phyloP scores from a whole-genome alignment of 257 asterid genomes.

The Solanum microdontum region DNA sequence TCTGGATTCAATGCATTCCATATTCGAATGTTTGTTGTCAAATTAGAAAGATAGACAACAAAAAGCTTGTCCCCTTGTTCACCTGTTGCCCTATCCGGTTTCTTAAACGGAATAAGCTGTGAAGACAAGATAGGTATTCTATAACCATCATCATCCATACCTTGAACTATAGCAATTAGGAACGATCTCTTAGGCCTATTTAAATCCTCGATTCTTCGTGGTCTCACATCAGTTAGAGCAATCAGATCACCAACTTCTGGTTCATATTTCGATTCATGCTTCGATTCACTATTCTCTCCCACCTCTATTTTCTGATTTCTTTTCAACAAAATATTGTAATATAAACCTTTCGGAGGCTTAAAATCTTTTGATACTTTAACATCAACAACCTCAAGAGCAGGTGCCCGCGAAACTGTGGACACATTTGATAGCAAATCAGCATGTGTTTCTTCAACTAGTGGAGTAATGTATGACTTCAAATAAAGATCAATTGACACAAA shows the following conservation, averaged over 20 bases:
- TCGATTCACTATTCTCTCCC: background rate
- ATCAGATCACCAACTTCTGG: conserved; percentile 29
- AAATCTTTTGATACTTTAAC: background rate
- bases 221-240: conserved; percentile 26
- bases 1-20: conserved; percentile 33
- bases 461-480: conserved; percentile 20
- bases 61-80: conserved; percentile 4
- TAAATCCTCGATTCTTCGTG: conserved; percentile 26
- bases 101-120: background rate
- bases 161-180: conserved; percentile 20
- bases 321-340: conserved; percentile 7
- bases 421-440: conserved; percentile 39
- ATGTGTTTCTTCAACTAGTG: conserved; percentile 41
- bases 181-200: conserved; percentile 15
- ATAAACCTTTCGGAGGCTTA: background rate
- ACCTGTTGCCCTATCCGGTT: background rate
- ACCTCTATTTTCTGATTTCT: background rate
- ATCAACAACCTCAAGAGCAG: conserved; percentile 6
- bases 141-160: background rate
- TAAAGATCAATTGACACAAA: conserved; percentile 19
- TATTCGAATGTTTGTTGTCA: conserved; percentile 41
- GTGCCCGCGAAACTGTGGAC: conserved; percentile 11
- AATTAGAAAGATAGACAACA: conserved; percentile 33
- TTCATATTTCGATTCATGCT: conserved; percentile 13
- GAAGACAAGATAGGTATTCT: conserved; percentile 14